A percentile compares a stretch with the other conserved stretches of the same genome.
Evolutionary conservation across 2,329 filamentous ascomycete genomes (phyloP).

Genomic region (Fusarium sterilihyphosum): DNA sequence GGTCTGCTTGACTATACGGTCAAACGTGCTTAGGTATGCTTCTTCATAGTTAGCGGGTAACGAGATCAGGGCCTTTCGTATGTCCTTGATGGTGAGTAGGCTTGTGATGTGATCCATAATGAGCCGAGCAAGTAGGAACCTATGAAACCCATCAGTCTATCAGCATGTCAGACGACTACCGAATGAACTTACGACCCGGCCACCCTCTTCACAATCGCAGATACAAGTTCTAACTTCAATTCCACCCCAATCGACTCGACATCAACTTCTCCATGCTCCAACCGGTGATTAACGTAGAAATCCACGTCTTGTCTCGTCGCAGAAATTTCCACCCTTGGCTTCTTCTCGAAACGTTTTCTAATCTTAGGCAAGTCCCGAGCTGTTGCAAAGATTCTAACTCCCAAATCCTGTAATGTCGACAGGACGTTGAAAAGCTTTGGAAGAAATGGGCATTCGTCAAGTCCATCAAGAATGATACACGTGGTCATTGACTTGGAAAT

Average conservation of each 20-base stretch:
- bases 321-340: not conserved
- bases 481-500: not conserved
- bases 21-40: not conserved
- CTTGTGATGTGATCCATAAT: not conserved
- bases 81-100: not conserved
- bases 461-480: not conserved
- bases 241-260: not conserved
- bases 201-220: not conserved
- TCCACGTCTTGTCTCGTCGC: not conserved
- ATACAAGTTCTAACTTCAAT: not conserved
- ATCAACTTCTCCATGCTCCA: not conserved
- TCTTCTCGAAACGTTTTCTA: not conserved
- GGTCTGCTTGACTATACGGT: not conserved
- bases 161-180: accelerated
- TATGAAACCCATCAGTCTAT: not conserved
- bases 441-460: not conserved
- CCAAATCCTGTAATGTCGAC: not conserved
- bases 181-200: not conserved
- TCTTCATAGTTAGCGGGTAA: not conserved
- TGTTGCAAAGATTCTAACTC: not conserved
- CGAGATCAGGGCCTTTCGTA: not conserved
- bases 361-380: not conserved
- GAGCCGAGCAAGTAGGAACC: not conserved
- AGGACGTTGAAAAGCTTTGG: not conserved
- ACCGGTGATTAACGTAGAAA: not conserved